phyloP scores from a whole-genome alignment of 495 filamentous ascomycete genomes.

The Aspergillus wentii region DNA sequence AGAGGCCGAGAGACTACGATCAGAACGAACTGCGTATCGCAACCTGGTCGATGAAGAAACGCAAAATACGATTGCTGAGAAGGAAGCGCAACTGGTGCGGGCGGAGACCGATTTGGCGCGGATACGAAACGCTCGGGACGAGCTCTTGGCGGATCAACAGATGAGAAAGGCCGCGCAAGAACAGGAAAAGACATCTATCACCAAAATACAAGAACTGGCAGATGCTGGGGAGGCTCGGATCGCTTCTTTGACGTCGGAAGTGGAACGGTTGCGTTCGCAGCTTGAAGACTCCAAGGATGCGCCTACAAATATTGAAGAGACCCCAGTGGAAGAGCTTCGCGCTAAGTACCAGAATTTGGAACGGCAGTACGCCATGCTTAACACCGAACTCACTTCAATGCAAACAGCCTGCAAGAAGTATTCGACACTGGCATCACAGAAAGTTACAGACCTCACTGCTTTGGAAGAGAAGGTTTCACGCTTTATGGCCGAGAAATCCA shows the following conservation, averaged over 20 bases:
- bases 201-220: constrained; percentile 74
- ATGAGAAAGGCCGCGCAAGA: constrained; percentile 75
- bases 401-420: constrained; percentile 84
- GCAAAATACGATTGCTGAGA: constrained; percentile 61
- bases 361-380: constrained; percentile 75
- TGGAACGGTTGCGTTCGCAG: constrained; percentile 61
- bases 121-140: constrained; percentile 77
- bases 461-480: constrained; percentile 75
- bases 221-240: constrained; percentile 72
- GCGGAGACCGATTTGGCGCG: constrained; percentile 81
- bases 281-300: constrained; percentile 39
- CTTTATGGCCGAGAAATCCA: constrained; percentile 81
- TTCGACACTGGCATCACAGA: constrained; percentile 75
- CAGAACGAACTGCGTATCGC: constrained; percentile 79
- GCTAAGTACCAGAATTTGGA: constrained; percentile 67
- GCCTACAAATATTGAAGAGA: constrained; percentile 35
- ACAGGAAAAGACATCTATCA: constrained; percentile 60
- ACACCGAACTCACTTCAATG: constrained; percentile 80
- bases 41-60: constrained; percentile 74
- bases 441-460: constrained; percentile 67
- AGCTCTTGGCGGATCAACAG: constrained; percentile 73
- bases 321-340: constrained; percentile 62
- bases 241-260: constrained; percentile 71
- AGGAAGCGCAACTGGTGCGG: constrained; percentile 72
- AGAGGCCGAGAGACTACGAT: constrained; percentile 76